phyloP scores from a whole-genome alignment of 1,284 basidiomycete species.

The Schizophyllum amplum region DNA sequence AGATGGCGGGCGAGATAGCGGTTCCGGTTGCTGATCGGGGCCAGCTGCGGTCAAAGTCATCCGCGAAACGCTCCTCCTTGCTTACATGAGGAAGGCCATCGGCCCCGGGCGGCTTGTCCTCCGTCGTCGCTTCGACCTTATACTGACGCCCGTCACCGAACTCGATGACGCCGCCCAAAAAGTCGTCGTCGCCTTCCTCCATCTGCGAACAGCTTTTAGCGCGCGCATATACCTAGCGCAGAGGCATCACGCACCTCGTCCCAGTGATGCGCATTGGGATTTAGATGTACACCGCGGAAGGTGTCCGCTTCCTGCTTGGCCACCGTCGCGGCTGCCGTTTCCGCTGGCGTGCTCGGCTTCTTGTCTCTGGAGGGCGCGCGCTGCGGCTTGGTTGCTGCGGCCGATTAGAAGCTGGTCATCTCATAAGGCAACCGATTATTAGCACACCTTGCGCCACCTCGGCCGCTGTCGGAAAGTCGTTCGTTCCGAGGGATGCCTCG shows the following conservation, averaged over 20 bases:
- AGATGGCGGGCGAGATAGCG: constrained; percentile 32
- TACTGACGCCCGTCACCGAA: constrained; percentile 90
- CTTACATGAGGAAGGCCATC: constrained; percentile 35
- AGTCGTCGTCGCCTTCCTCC: constrained; percentile 89
- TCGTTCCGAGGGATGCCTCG: constrained; percentile 29
- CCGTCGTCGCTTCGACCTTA: constrained; percentile 50
- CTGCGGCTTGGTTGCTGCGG: constrained; percentile 23
- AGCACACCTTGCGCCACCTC: constrained; percentile 69
- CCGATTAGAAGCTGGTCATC: constrained; percentile 14
- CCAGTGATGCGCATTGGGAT: constrained; percentile 93
- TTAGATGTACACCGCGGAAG: constrained; percentile 84
- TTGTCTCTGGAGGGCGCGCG: constrained; percentile 18
- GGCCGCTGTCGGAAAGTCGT: constrained; percentile 87
- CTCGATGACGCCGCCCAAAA: constrained; percentile 83
- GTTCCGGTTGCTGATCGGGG: constrained; percentile 53
- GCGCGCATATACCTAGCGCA: neutral
- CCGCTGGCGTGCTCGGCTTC: constrained; percentile 22
- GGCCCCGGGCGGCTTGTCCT: constrained; percentile 10
- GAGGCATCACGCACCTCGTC: constrained; percentile 67
- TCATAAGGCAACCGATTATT: constrained; percentile 4
- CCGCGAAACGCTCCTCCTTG: constrained; percentile 74
- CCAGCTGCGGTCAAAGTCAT: constrained; percentile 93
- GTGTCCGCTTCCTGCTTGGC: constrained; percentile 79
- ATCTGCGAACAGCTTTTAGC: constrained; percentile 35
- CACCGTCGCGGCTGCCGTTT: constrained; percentile 28